Evolutionary conservation across 495 filamentous ascomycete species (phyloP), one percentile per base, ranked within the genome.

Genomic region (Tuber microsphaerosporum): DNA sequence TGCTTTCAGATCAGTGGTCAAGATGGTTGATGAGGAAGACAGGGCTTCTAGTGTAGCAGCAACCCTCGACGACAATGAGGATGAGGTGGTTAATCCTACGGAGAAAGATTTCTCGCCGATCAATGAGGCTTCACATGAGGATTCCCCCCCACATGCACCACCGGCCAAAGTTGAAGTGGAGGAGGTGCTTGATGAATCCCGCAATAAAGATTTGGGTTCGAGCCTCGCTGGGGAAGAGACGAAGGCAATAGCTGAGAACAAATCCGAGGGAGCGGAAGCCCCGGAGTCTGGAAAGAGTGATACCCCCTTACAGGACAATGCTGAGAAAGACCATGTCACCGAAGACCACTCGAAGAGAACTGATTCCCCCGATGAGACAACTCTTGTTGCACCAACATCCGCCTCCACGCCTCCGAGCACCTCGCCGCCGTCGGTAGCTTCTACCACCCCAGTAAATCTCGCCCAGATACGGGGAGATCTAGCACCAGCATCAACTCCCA

Each of bases 11-110:
- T 75, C 72, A 44, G 65, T 78, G 44, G 19, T 75, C 43, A 76
- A 41, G 48, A 44, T 51, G 34, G 73, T 71, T 44, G 74, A 76
- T 20, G 74, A 80, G 16, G 77, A 75, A 20, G 77, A 79, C 68
- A 73, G 72, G 61, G 80, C 72, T 17, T 82, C 80, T 12, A 82
- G 80, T 75, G 39, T 82, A 22, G 80, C 80, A 56, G 80, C 80
- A 61, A 82, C 80, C 68, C 79, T 73, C 34, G 80, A 82, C 31
- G 80, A 76, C 34, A 26, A 42, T 43, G 85, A 85, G 5, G 85
- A 84, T 71, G 82, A 84, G 72, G 70, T 17, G 44, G 16, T 72
- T 31, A 72, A 74, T 45, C n/a, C 68, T 10, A 12, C 22, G 39
- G n/a, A 34, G 17, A 17, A 45, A 16, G 70, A 73, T 56, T 61